phyloP scores from a whole-genome alignment of 2,329 filamentous ascomycete species.

The Trichoderma polysporum region DNA sequence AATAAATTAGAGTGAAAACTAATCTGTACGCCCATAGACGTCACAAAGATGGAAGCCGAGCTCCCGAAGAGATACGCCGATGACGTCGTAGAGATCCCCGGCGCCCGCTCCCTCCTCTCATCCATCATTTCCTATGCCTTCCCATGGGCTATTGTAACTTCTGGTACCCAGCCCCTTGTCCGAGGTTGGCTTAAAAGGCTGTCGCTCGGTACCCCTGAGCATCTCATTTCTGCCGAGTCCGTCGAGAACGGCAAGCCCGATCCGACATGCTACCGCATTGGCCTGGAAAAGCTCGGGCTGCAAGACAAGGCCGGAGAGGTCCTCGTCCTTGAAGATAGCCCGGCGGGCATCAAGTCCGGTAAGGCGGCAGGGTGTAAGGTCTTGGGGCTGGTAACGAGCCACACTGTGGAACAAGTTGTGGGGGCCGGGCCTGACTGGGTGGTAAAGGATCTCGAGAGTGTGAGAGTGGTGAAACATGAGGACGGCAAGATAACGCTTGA shows the following conservation, averaged over 20 bases:
- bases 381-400: constrained; percentile 80
- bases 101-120: constrained; percentile 69
- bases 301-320: constrained; percentile 50
- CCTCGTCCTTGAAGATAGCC: constrained; percentile 85
- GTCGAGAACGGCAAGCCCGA: constrained; percentile 75
- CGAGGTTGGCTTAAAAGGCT: constrained; percentile 70
- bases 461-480: constrained; percentile 60
- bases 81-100: constrained; percentile 83
- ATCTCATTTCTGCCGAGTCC: constrained; percentile 73
- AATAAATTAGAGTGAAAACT: not conserved
- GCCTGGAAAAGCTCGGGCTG: constrained; percentile 60
- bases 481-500: constrained; percentile 65
- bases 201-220: constrained; percentile 61
- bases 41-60: constrained; percentile 72
- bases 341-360: constrained; percentile 78
- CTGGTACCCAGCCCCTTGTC: constrained; percentile 67
- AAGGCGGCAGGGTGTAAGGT: constrained; percentile 86
- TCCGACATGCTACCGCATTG: constrained; percentile 70
- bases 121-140: constrained; percentile 60
- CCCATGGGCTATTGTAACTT: constrained; percentile 86
- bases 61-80: constrained; percentile 75
- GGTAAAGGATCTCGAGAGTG: constrained; percentile 73
- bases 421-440: constrained; percentile 86
- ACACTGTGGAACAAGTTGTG: constrained; percentile 68
- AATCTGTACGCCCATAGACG: constrained; percentile 54